Conservation (phyloP, 305 asterid genomes). For the Solanum hybrid region DNA sequence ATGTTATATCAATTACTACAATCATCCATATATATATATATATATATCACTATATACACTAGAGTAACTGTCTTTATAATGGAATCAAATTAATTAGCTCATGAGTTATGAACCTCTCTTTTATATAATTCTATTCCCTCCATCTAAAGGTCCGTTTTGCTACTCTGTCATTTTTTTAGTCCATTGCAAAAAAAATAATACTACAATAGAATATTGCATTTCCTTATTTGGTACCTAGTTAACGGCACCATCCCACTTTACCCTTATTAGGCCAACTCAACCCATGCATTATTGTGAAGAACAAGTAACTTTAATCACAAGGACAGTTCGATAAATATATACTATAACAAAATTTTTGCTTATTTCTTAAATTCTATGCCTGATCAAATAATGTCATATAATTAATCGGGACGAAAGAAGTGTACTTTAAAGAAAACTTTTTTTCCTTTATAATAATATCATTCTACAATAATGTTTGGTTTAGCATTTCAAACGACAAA, state of each 20-base stretch:
- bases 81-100: background rate
- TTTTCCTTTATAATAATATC: background rate
- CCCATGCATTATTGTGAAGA: background rate
- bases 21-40: background rate
- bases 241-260: background rate
- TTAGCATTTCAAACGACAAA: background rate
- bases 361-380: background rate
- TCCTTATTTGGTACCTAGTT: background rate
- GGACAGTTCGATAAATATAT: background rate
- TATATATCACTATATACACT: no score
- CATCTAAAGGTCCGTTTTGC: background rate
- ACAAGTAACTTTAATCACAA: background rate
- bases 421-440: background rate
- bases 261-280: background rate
- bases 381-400: background rate
- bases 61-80: background rate
- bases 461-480: background rate
- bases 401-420: background rate
- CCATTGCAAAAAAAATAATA: no score
- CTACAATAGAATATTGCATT: no score
- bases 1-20: background rate
- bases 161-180: no score
- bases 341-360: no score
- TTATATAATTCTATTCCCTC: background rate
- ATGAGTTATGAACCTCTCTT: background rate